These are phyloP conservation scores for Elasticomyces elasticus DNA, from an alignment of 495 filamentous ascomycete species.

Conservation along the genomic window DNA sequence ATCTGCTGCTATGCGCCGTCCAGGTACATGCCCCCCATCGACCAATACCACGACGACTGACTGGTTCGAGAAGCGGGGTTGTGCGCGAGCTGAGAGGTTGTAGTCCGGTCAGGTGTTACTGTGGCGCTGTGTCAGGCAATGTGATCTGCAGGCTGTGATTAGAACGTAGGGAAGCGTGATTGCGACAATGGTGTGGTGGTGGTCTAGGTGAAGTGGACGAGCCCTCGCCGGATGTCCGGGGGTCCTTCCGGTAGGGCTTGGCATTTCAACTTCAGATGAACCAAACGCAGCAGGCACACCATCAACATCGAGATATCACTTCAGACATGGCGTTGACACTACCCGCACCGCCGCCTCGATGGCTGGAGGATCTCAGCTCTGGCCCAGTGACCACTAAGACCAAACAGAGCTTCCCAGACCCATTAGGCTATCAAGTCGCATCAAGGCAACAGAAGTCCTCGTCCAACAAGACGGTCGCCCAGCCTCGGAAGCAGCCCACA, in stretches of 20 bases:
- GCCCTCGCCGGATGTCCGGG: no score
- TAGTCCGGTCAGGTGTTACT: not conserved
- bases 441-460: constrained; percentile 33
- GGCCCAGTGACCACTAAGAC: constrained; percentile 40
- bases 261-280: not conserved
- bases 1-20: no score
- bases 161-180: no score
- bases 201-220: no score
- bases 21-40: no score
- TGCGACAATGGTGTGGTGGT: no score
- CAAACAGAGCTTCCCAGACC: constrained; percentile 64
- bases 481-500: constrained; percentile 46
- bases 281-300: not conserved
- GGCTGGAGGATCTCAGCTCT: constrained; percentile 69
- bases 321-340: not conserved
- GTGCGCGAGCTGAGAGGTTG: not conserved
- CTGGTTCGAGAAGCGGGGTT: not conserved
- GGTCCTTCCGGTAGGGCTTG: not conserved
- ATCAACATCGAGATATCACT: not conserved
- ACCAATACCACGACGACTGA: no score
- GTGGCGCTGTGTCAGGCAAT: no score
- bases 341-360: constrained; percentile 52
- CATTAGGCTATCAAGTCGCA: constrained; percentile 66
- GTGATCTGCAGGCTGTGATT: no score
- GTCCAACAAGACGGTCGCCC: constrained; percentile 6